A percentile compares a stretch with the other conserved stretches of the same genome.
Conservation (phyloP, 306 rosid species). For the Malus fusca region DNA sequence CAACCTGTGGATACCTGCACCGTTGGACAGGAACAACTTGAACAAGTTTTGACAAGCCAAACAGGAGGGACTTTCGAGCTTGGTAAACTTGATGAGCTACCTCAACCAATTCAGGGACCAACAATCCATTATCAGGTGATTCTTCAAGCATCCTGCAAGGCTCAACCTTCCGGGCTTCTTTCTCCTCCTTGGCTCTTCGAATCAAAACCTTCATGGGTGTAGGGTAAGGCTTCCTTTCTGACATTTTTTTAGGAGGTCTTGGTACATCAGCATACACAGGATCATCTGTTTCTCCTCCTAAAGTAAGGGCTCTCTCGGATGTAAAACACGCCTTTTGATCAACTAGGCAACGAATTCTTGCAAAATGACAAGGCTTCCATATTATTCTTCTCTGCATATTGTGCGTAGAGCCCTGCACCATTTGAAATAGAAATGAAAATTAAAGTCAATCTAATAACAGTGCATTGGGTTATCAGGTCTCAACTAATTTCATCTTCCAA, state of each 20-base stretch:
- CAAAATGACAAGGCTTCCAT: not conserved
- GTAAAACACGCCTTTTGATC: conserved; percentile 17
- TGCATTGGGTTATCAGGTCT: too few relatives aligned
- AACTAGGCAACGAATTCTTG: conserved; percentile 13
- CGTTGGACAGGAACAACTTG: conserved; percentile 46
- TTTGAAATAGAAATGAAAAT: not conserved
- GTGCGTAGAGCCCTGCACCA: not conserved
- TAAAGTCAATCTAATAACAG: not conserved
- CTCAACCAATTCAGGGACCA: conserved; percentile 62
- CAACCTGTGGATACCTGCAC: conserved; percentile 31
- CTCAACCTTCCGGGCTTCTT: conserved; percentile 47
- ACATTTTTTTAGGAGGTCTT: conserved; percentile 31
- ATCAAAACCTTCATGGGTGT: conserved; percentile 77
- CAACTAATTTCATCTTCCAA: too few relatives aligned
- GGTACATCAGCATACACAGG: conserved; percentile 53
- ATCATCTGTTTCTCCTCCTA: conserved; percentile 9
- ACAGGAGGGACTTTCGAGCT: conserved; percentile 42
- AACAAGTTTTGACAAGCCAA: conserved; percentile 42
- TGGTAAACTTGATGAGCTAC: conserved; percentile 58
- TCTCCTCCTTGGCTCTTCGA: conserved; percentile 57
- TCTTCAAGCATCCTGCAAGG: conserved; percentile 56
- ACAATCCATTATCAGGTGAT: conserved; percentile 64
- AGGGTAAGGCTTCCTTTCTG: conserved; percentile 59
- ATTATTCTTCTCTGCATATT: conserved; percentile 24
- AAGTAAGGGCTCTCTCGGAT: conserved; percentile 13